Evolutionary conservation across 2,329 filamentous ascomycete species (phyloP).

Genomic region (Sarocladiaceae sp.): DNA sequence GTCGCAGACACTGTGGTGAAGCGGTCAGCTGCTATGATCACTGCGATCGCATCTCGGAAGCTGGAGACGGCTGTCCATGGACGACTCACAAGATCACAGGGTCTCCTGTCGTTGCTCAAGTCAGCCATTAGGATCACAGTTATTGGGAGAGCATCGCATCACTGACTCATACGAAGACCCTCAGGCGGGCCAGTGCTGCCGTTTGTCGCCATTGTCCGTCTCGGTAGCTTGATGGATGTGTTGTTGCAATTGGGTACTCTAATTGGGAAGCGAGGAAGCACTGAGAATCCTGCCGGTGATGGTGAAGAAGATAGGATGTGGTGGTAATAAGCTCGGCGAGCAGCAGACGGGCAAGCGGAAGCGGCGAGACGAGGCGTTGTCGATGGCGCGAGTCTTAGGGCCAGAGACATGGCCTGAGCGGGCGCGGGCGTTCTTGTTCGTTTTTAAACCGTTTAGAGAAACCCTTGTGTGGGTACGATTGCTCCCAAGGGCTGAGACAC

Average conservation of each 20-base stretch:
- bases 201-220: not conserved
- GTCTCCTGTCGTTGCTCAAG: constrained; percentile 33
- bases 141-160: not conserved
- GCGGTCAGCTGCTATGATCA: not conserved
- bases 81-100: constrained; percentile 44
- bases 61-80: not conserved
- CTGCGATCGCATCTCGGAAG: not conserved
- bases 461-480: too few species aligned
- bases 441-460: constrained; percentile 1
- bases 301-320: not conserved
- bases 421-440: too few species aligned
- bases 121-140: not conserved
- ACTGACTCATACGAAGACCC: constrained; percentile 28
- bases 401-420: not conserved
- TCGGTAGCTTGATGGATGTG: too few species aligned
- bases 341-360: constrained; percentile 3
- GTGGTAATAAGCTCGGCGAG: not conserved
- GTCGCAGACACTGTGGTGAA: constrained; percentile 69
- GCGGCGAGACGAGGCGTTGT: not conserved
- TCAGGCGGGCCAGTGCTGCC: not conserved
- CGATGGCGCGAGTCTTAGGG: not conserved
- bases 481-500: too few species aligned
- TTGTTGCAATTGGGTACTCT: not conserved
- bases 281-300: too few species aligned
- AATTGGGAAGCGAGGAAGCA: not conserved